These are phyloP conservation scores for Escovopsis weberi DNA, from an alignment of 2,329 filamentous ascomycete genomes.

Conservation along the genomic window DNA sequence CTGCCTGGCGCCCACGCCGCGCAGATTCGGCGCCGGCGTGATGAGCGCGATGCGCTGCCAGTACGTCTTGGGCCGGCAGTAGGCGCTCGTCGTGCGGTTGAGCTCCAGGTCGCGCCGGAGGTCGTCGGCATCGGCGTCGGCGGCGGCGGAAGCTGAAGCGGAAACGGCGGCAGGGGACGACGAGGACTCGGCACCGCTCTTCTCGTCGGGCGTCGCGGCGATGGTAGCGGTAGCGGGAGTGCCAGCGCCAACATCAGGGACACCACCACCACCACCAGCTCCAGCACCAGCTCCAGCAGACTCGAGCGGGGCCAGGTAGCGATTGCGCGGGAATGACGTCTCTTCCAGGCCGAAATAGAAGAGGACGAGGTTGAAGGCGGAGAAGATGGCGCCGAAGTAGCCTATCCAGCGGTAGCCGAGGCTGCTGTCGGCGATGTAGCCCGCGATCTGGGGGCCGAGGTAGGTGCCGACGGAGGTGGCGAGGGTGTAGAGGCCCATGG, in stretches of 20 bases:
- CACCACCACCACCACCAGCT: too few species aligned
- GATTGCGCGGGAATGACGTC: slow-evolving; percentile 31
- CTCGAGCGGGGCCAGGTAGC: slow-evolving; percentile 10
- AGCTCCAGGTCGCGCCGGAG: slow-evolving; percentile 7
- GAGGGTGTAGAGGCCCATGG: slow-evolving; percentile 39
- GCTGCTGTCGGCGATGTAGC: slow-evolving; percentile 31
- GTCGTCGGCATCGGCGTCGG: slow-evolving; percentile 6
- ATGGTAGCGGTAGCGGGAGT: neutral
- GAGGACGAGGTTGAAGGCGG: slow-evolving; percentile 29
- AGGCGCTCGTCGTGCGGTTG: slow-evolving; percentile 11
- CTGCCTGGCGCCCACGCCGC: slow-evolving; percentile 37
- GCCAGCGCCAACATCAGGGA: too few species aligned
- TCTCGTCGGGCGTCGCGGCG: neutral
- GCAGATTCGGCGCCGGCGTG: slow-evolving; percentile 38
- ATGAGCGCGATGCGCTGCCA: slow-evolving; percentile 40
- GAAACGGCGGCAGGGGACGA: neutral
- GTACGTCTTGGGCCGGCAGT: slow-evolving; percentile 30
- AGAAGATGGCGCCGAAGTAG: slow-evolving; percentile 35
- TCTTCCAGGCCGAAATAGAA: slow-evolving; percentile 39
- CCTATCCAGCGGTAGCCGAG: slow-evolving; percentile 42
- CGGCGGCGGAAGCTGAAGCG: neutral
- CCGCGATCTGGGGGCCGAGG: slow-evolving; percentile 36
- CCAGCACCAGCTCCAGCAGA: too few species aligned
- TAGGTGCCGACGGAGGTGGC: slow-evolving; percentile 42
- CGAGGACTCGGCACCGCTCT: neutral